Evolutionary conservation across 371 early-diverging fungal genomes (phyloP).

Genomic region (Parasitella parasitica): DNA sequence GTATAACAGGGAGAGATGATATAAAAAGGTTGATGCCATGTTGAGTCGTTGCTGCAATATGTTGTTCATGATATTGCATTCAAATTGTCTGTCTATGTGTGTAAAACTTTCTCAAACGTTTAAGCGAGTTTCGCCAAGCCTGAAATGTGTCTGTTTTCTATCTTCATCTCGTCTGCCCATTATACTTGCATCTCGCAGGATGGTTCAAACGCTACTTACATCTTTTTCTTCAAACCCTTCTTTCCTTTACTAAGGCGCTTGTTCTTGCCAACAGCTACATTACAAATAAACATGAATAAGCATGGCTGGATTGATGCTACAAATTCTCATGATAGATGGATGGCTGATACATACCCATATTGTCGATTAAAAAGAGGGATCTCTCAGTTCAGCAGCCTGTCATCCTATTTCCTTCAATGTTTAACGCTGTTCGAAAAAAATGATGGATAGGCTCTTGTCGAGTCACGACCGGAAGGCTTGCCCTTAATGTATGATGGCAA

Average conservation of each 20-base stretch:
- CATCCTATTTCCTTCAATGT: slow-evolving; percentile 2
- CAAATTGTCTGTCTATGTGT: background rate
- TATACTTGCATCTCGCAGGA: background rate
- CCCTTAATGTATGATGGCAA: background rate
- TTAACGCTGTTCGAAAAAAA: slow-evolving; percentile 4
- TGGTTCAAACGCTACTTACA: slow-evolving; percentile 62
- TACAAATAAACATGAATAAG: background rate
- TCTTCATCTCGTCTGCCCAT: background rate
- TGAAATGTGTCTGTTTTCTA: background rate
- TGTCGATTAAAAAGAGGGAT: slow-evolving; percentile 28
- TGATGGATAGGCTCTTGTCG: background rate
- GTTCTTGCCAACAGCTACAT: slow-evolving; percentile 91
- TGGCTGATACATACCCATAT: slow-evolving; percentile 20
- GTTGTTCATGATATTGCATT: background rate
- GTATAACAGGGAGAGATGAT: background rate
- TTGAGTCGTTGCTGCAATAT: background rate
- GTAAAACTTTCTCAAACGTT: no score
- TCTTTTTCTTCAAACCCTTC: slow-evolving; percentile 97
- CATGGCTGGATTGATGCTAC: background rate
- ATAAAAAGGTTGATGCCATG: no score
- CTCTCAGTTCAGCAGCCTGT: slow-evolving; percentile 5
- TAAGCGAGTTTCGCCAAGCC: background rate
- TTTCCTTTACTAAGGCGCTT: slow-evolving; percentile 95
- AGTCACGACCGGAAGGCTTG: background rate
- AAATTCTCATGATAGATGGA: slow-evolving; percentile 5